Percentiles rank a stretch among this genome's conserved stretches.
Evolutionary conservation across 768 basidiomycete genomes (phyloP).

Genomic region (Mycena vitilis): DNA sequence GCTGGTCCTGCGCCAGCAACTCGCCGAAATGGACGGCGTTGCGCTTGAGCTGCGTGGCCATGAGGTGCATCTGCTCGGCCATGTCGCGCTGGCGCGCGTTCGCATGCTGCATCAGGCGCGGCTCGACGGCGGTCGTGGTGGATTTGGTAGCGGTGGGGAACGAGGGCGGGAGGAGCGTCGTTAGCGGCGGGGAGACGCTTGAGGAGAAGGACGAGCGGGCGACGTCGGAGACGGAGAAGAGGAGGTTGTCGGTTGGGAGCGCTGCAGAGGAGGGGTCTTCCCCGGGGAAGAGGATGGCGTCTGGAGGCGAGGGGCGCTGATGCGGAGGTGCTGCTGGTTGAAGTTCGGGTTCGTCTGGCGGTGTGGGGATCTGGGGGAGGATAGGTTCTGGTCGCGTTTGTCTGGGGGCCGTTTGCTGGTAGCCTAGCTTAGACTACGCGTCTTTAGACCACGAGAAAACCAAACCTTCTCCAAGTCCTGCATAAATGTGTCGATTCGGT

Average conservation of each 20-base stretch:
- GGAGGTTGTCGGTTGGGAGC: conserved; percentile 49
- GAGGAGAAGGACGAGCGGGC: conserved; percentile 38
- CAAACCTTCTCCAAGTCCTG: conserved; percentile 65
- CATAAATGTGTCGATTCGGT: conserved; percentile 65
- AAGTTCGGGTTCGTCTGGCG: conserved; percentile 40
- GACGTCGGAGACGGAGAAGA: conserved; percentile 53
- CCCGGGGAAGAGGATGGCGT: neutral
- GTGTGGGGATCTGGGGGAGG: conserved; percentile 64
- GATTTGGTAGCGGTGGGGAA: conserved; percentile 45
- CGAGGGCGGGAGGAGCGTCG: conserved; percentile 43
- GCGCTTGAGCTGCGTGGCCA: conserved; percentile 89
- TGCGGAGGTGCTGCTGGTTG: conserved; percentile 25
- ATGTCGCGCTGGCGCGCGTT: conserved; percentile 78
- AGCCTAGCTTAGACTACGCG: neutral
- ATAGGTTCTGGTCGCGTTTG: conserved; percentile 57
- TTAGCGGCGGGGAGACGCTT: conserved; percentile 32
- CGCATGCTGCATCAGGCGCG: conserved; percentile 65
- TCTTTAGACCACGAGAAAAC: neutral
- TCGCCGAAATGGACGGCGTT: conserved; percentile 86
- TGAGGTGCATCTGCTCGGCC: conserved; percentile 77
- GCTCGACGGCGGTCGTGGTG: conserved; percentile 45
- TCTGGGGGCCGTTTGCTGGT: conserved; percentile 56
- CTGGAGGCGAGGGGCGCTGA: conserved; percentile 40
- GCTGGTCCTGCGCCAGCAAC: conserved; percentile 79
- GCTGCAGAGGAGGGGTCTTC: conserved; percentile 21